These are phyloP conservation scores for Hyaloscypha bicolor DNA, from an alignment of 495 filamentous ascomycete species.

Conservation along the genomic window DNA sequence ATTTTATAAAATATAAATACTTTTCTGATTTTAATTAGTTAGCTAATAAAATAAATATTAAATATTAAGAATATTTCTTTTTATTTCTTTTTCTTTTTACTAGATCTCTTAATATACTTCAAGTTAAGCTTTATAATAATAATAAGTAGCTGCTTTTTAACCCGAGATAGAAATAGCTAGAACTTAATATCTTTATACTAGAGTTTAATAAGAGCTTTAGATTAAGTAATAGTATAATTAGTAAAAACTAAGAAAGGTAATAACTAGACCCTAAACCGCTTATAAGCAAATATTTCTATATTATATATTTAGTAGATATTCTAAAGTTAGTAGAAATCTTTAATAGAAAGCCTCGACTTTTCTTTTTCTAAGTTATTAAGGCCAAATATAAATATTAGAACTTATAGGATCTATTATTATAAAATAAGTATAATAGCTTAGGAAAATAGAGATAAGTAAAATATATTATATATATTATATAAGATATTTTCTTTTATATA, in stretches of 20 bases:
- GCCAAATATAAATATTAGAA: neutral
- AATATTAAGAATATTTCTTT: neutral
- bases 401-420: neutral
- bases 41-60: neutral
- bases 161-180: neutral
- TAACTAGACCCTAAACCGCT: neutral
- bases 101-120: neutral
- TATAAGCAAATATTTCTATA: neutral
- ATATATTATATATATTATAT: neutral
- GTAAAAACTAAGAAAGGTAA: neutral
- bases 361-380: neutral
- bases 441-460: neutral
- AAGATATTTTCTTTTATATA: neutral
- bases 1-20: neutral
- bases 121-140: neutral
- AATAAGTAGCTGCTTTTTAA: neutral
- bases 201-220: neutral
- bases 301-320: neutral
- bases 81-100: neutral
- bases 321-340: neutral
- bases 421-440: neutral
- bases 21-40: no score
- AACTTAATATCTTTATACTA: constrained; percentile 16
- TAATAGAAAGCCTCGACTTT: neutral
- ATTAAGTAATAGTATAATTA: neutral